Evolutionary conservation across 78 protist genomes (phyloP).

Genomic region (Diacronema lutheri): DNA sequence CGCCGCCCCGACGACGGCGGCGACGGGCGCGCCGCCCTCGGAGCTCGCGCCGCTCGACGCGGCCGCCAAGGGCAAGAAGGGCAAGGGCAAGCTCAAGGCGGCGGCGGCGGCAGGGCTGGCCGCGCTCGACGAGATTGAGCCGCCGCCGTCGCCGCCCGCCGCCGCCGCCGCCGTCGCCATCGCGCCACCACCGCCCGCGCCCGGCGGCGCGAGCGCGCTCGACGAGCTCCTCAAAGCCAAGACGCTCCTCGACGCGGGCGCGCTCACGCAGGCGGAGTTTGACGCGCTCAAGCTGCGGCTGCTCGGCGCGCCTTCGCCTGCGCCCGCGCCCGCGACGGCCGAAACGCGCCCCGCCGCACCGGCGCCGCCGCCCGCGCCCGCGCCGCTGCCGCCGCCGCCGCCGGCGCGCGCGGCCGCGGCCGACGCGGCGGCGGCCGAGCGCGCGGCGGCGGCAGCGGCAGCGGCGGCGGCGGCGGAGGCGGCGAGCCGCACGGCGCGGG

Average conservation of each 20-base stretch:
- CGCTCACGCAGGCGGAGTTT: too few species aligned
- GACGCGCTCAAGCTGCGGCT: neutral
- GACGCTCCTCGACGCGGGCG: neutral
- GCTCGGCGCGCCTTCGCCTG: neutral
- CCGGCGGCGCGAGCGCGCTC: neutral
- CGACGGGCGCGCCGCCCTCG: too few species aligned
- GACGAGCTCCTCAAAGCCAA: neutral
- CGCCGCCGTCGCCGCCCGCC: neutral
- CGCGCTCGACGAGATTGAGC: neutral
- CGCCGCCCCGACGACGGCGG: neutral
- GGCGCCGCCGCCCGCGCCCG: neutral
- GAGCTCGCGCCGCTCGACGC: neutral
- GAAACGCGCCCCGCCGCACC: neutral
- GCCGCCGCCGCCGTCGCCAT: neutral
- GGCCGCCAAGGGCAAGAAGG: neutral
- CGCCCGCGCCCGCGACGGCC: neutral
- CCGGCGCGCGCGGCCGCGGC: neutral
- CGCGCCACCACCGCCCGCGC: neutral
- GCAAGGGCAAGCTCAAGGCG: neutral
- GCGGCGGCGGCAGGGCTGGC: neutral
- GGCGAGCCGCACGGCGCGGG: neutral
- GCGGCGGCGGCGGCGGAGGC: neutral
- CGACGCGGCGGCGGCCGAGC: neutral
- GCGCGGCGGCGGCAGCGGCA: neutral
- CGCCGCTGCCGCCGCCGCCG: neutral